Base-by-base conservation (phyloP, 768 basidiomycete genomes). In the Austroboletus eburneus region DNA sequence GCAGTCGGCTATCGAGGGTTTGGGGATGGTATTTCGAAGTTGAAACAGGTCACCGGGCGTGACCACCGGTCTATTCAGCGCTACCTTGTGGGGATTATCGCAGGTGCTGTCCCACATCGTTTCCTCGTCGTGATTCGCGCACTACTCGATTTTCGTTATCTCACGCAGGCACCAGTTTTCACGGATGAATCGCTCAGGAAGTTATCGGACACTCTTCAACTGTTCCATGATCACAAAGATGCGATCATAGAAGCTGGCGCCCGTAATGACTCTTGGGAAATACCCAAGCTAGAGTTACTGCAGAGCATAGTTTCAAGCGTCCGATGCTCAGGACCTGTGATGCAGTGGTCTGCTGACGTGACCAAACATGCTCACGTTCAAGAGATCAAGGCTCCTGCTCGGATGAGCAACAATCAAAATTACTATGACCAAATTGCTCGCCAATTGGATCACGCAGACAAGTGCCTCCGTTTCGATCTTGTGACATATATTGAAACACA, bases 101-200 rank as follows among this genome's bases (percentile, higher is more conserved):
- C 16, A 1, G 35, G 40, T 10, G 21, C 12, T 0, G 24, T 42
- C 9, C n/a, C 33, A 9, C 14, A 14, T 6, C 36, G 18, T 0
- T 33, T 49, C 6, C 29, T 49, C 4, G 1, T n/a, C 9, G 32
- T 25, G 1, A 9, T 49, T 62, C 57, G 64, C 1, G 66, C 58
- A 0, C 23, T 73, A 1, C 50, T 73, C 0, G 69, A 76, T 48
- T 76, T 75, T 47, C 42, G 71, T 7, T 72, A 67, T 45, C 46
- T 68, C 13, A 65, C 70, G 0, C 68, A 69, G 33, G 69, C 67
- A 45, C 59, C 62, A 0, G 8, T 56, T 2, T 72, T 74, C 43
- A 56, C 64, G 0, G 45, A 52, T 1, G 35, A 51, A n/a, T 68
- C 66, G 1, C 62, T 75, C 0, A 18, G 34, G 0, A 27, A 40